These are phyloP conservation scores for Boletus tomentosulus DNA, from an alignment of 768 basidiomycete genomes.

Conservation along the genomic window DNA sequence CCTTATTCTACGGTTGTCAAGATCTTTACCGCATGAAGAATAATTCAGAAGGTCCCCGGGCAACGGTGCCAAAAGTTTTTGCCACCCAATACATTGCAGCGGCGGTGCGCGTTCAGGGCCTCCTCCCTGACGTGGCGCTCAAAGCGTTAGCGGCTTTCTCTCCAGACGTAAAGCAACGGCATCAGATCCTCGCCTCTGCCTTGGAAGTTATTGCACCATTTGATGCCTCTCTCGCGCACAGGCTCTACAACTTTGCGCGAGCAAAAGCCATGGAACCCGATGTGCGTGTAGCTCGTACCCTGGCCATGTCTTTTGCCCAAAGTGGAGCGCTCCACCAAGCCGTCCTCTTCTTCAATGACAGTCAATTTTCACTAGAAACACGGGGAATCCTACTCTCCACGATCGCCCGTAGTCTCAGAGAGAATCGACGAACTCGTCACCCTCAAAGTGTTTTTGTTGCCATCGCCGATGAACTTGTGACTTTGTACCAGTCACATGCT, in stretches of 20 bases:
- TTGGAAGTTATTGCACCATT: slow-evolving; percentile 20
- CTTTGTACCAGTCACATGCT: slow-evolving; percentile 32
- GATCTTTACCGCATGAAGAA: slow-evolving; percentile 27
- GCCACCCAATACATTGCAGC: slow-evolving; percentile 24
- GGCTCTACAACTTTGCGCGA: slow-evolving; percentile 33
- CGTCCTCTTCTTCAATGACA: slow-evolving; percentile 33
- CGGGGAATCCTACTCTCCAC: slow-evolving; percentile 36
- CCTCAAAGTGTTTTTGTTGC: slow-evolving; percentile 28
- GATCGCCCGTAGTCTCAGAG: slow-evolving; percentile 37
- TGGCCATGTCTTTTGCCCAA: slow-evolving; percentile 31
- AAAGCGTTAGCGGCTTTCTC: slow-evolving; percentile 24
- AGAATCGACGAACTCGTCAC: slow-evolving; percentile 29
- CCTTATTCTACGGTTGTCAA: slow-evolving; percentile 36
- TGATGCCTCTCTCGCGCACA: slow-evolving; percentile 31
- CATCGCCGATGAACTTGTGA: slow-evolving; percentile 34
- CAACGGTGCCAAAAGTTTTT: slow-evolving; percentile 8
- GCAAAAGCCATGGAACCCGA: slow-evolving; percentile 22
- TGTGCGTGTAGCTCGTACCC: slow-evolving; percentile 15
- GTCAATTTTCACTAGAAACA: slow-evolving; percentile 28
- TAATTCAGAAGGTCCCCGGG: slow-evolving; percentile 13
- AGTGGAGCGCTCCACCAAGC: slow-evolving; percentile 26
- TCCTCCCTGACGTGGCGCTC: slow-evolving; percentile 30
- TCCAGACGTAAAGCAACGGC: slow-evolving; percentile 22
- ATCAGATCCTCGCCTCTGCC: slow-evolving; percentile 23
- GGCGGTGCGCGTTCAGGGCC: slow-evolving; percentile 26